A percentile compares a stretch with the other conserved stretches of the same genome.
These are phyloP conservation scores for Rhizopus stolonifer DNA, from an alignment of 371 early-diverging fungal species.

Conservation along the genomic window DNA sequence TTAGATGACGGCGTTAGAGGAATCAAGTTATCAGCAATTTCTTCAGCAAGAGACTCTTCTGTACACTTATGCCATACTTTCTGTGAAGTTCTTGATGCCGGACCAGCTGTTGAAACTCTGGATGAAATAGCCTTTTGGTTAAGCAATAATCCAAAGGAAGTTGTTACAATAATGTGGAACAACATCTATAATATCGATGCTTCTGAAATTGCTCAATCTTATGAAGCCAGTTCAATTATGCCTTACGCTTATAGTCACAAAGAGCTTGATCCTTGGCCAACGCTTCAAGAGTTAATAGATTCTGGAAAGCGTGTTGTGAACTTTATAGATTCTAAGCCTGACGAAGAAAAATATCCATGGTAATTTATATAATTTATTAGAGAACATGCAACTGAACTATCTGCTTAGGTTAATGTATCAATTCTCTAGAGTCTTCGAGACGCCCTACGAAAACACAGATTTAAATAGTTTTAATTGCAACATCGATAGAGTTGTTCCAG, in stretches of 20 bases:
- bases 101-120: slow-evolving; percentile 49
- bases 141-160: slow-evolving; percentile 59
- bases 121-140: slow-evolving; percentile 54
- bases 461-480: slow-evolving; percentile 39
- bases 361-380: slow-evolving; percentile 20
- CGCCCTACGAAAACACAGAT: slow-evolving; percentile 46
- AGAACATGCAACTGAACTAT: not conserved
- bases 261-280: slow-evolving; percentile 57
- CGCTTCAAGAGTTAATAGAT: slow-evolving; percentile 63
- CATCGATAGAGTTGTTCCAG: slow-evolving; percentile 50
- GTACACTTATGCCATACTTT: slow-evolving; percentile 68
- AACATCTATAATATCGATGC: slow-evolving; percentile 56
- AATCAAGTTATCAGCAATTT: slow-evolving; percentile 67
- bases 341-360: slow-evolving; percentile 59
- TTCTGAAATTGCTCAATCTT: slow-evolving; percentile 40
- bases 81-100: slow-evolving; percentile 63
- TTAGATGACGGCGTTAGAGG: slow-evolving; percentile 72
- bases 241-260: slow-evolving; percentile 47
- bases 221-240: slow-evolving; percentile 51
- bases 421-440: slow-evolving; percentile 54
- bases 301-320: slow-evolving; percentile 64
- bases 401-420: slow-evolving; percentile 50
- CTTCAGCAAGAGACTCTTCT: slow-evolving; percentile 42
- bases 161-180: slow-evolving; percentile 73
- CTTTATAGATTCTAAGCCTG: slow-evolving; percentile 56